A percentile compares a stretch with the other conserved stretches of the same genome.
These are phyloP conservation scores for Zymoseptoria ardabiliae DNA, from an alignment of 2,329 filamentous ascomycete genomes.

Conservation along the genomic window DNA sequence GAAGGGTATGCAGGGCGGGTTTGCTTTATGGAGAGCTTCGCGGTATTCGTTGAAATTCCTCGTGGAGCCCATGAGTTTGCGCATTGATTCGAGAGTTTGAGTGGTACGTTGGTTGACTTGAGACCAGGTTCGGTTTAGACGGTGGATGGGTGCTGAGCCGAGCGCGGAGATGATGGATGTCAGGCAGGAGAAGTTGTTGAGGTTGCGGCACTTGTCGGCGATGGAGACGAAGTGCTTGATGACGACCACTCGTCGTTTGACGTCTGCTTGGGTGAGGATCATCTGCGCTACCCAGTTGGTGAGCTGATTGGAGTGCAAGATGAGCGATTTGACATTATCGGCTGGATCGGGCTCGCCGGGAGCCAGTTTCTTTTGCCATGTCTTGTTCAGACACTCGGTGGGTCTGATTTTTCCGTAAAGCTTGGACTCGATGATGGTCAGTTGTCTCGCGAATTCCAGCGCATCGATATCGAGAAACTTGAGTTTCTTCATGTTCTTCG, in stretches of 20 bases:
- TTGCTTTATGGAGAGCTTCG: slow-evolving; percentile 83
- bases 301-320: slow-evolving; percentile 95
- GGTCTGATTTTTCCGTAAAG: slow-evolving; percentile 94
- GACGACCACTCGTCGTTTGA: slow-evolving; percentile 91
- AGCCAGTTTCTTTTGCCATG: slow-evolving; percentile 91
- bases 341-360: slow-evolving; percentile 79
- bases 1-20: slow-evolving; percentile 96
- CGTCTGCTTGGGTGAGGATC: slow-evolving; percentile 90
- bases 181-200: slow-evolving; percentile 96
- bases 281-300: slow-evolving; percentile 99
- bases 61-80: slow-evolving; percentile 88
- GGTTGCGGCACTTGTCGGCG: slow-evolving; percentile 85
- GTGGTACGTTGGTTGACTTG: slow-evolving; percentile 83
- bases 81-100: slow-evolving; percentile 78
- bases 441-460: slow-evolving; percentile 90
- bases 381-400: slow-evolving; percentile 95
- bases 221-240: slow-evolving; percentile 98
- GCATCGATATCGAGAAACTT: slow-evolving; percentile 97
- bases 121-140: slow-evolving; percentile 87
- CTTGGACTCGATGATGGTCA: slow-evolving; percentile 93
- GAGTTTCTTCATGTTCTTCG: slow-evolving; percentile 99
- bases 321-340: slow-evolving; percentile 89
- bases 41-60: slow-evolving; percentile 98
- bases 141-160: slow-evolving; percentile 88
- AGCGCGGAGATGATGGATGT: slow-evolving; percentile 97